Percentiles rank a stretch among this genome's conserved stretches.
Conservation (phyloP, 768 basidiomycete genomes). For the Naganishia vishniacii region DNA sequence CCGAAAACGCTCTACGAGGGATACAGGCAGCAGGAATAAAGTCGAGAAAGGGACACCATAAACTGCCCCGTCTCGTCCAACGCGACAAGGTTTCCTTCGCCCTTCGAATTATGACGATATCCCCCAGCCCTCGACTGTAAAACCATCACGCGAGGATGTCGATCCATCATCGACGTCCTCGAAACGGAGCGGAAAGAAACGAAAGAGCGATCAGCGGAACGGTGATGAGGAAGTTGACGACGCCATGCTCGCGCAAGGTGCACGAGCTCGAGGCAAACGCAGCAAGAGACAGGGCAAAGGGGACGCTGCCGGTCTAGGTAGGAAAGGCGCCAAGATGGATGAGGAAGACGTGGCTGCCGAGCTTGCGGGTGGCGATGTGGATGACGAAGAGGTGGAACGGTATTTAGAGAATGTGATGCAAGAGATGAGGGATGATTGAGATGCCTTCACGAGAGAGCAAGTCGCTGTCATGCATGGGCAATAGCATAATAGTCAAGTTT, state of each 20-base stretch:
- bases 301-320: not conserved
- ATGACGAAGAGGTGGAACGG: constrained; percentile 11
- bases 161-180: not conserved
- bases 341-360: constrained; percentile 1
- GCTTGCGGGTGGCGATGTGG: not conserved
- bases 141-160: not conserved
- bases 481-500: too few species aligned
- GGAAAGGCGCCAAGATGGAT: not conserved
- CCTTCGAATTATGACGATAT: not conserved
- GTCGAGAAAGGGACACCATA: not conserved
- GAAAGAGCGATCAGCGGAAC: constrained; percentile 3
- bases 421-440: constrained; percentile 7
- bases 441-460: not conserved
- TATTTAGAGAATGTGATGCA: constrained; percentile 15
- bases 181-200: not conserved
- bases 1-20: not conserved
- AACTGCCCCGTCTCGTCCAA: not conserved
- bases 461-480: not conserved
- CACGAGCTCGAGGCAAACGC: constrained; percentile 7
- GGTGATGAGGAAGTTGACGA: not conserved
- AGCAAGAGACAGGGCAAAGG: not conserved
- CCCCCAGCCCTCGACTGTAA: not conserved
- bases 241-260: not conserved
- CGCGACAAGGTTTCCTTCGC: not conserved
- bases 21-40: not conserved